Evolutionary conservation across 2,329 filamentous ascomycete species (phyloP), one percentile per base, ranked within the genome.

Genomic region (Beauveria asiatica): DNA sequence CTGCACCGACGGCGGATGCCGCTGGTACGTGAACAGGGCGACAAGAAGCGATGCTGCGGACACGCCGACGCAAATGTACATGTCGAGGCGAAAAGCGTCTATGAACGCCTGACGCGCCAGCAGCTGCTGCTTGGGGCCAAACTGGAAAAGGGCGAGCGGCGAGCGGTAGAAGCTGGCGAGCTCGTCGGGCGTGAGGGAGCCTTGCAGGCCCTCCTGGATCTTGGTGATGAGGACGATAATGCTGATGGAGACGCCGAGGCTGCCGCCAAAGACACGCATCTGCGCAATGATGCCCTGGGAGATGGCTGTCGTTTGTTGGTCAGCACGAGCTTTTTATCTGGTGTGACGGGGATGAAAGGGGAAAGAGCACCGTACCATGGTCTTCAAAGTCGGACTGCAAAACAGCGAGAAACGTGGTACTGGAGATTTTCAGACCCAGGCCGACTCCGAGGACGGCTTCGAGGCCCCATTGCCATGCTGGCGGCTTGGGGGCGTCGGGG

Each of bases 211-310:
- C 33, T 52, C 42, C 39, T 65, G 58, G 19, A 67, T 67, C 45
- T 59, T 62, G n/a, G 59, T 61, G 46, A 65, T 65, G 55, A 65
- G 61, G 16, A 65, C 62, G n/a, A 65, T 61, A 55, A 65, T 62
- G 59, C 62, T 62, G 23, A 65, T 60, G 23, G 68, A 66, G 4
- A 69, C 64, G 42, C 68, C 68, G 44, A 69, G 62, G 50, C 65
- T 67, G 42, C 67, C 67, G 59, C 68, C 68, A 53, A 69, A 66
- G 11, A 67, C 64, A 23, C 67, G 65, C 46, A 68, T 60, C 54
- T 66, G 65, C 17, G 65, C 64, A 17, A 65, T 50, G 27, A 66
- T 61, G 45, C 65, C 65, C 55, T 66, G 65, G 1, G 61, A 58
- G 27, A 66, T 61, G 51, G 65, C 63, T 65, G 11, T 37, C 23